These are phyloP conservation scores for Margaritispora aquatica DNA, from an alignment of 495 filamentous ascomycete genomes.

Conservation along the genomic window DNA sequence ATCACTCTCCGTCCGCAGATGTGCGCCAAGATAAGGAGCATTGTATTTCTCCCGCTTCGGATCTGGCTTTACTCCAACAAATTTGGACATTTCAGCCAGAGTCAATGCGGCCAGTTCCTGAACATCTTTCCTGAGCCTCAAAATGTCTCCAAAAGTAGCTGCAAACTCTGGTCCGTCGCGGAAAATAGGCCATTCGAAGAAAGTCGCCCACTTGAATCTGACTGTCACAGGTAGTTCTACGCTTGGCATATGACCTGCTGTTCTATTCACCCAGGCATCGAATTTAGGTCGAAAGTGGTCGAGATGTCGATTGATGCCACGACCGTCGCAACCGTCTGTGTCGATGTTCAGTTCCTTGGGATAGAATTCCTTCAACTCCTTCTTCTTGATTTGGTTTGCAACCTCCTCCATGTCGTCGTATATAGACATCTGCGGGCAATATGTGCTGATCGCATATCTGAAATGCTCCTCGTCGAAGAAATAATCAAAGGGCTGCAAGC, in stretches of 20 bases:
- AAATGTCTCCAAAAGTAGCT: conserved; percentile 20
- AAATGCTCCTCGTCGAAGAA: conserved; percentile 23
- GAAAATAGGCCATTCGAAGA: conserved; percentile 23
- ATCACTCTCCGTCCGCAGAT: conserved; percentile 22
- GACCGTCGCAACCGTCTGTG: conserved; percentile 33
- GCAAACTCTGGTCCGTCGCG: conserved; percentile 23
- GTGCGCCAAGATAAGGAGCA: conserved; percentile 21
- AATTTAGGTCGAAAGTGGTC: conserved; percentile 31
- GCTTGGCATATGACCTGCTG: conserved; percentile 1
- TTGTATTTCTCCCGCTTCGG: conserved; percentile 4
- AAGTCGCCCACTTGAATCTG: conserved; percentile 34
- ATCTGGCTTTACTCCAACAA: conserved; percentile 9
- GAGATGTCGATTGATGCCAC: conserved; percentile 40
- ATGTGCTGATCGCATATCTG: conserved; percentile 3
- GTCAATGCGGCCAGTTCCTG: conserved; percentile 9
- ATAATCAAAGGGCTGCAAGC: conserved; percentile 14
- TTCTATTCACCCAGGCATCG: conserved; percentile 10
- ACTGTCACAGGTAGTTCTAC: conserved; percentile 8
- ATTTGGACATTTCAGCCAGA: conserved; percentile 11
- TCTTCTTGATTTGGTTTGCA: conserved; percentile 27
- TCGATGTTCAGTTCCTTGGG: conserved; percentile 34
- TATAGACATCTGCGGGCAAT: conserved; percentile 32
- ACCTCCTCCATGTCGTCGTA: conserved; percentile 31
- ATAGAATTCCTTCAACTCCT: conserved; percentile 30
- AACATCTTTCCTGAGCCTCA: conserved; percentile 26